These are phyloP conservation scores for Phytophthora niederhauseri DNA, from an alignment of 352 stramenopile species.

Conservation along the genomic window DNA sequence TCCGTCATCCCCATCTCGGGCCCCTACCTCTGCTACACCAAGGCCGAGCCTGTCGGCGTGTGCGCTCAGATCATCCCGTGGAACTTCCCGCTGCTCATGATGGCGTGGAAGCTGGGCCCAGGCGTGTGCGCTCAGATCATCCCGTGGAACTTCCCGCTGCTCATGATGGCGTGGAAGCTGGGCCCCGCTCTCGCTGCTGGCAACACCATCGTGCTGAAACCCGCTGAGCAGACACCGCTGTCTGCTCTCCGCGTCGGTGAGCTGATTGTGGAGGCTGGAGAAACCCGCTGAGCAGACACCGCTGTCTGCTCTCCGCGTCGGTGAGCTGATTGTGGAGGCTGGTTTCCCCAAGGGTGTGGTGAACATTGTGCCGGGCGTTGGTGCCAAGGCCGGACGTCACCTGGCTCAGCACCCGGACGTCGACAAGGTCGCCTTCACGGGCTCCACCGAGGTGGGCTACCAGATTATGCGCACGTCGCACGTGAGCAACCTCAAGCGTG, in stretches of 20 bases:
- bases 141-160: slow-evolving; percentile 97
- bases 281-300: slow-evolving; percentile 95
- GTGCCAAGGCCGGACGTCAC: slow-evolving; percentile 41
- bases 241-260: slow-evolving; percentile 89
- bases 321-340: slow-evolving; percentile 77
- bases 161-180: slow-evolving; percentile 96
- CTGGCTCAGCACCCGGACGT: slow-evolving; percentile 53
- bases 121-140: slow-evolving; percentile 94
- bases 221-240: slow-evolving; percentile 94
- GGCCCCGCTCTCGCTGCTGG: slow-evolving; percentile 90
- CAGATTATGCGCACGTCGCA: slow-evolving; percentile 60
- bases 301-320: slow-evolving; percentile 90
- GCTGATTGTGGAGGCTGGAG: slow-evolving; percentile 84
- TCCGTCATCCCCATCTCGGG: slow-evolving; percentile 61
- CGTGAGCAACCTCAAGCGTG: slow-evolving; percentile 69
- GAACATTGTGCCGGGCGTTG: slow-evolving; percentile 76
- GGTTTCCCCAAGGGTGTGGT: slow-evolving; percentile 80
- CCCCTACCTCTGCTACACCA: slow-evolving; percentile 57
- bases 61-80: slow-evolving; percentile 93
- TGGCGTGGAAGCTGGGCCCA: slow-evolving; percentile 94
- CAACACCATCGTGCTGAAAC: slow-evolving; percentile 95
- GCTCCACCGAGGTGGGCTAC: slow-evolving; percentile 63
- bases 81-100: slow-evolving; percentile 98
- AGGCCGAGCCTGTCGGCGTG: slow-evolving; percentile 90
- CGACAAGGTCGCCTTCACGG: slow-evolving; percentile 86